Percentiles rank a stretch among this genome's conserved stretches.
These are phyloP conservation scores for Lactifluus pinguis DNA, from an alignment of 768 basidiomycete genomes.

Conservation along the genomic window DNA sequence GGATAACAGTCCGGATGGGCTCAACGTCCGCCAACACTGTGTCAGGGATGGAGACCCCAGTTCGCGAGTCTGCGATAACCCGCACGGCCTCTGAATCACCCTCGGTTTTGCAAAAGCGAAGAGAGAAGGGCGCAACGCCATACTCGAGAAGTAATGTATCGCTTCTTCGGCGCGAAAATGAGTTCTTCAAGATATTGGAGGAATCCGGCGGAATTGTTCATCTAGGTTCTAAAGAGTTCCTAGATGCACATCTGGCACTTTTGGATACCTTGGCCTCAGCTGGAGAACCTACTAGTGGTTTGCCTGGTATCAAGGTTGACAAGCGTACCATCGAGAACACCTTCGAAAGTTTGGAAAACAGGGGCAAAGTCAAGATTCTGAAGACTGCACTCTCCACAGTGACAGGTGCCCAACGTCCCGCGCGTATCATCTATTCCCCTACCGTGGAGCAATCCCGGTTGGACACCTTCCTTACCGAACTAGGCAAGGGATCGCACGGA, in stretches of 20 bases:
- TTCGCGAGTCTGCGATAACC: not conserved
- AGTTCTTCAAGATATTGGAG: slow-evolving; percentile 59
- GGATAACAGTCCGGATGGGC: not conserved
- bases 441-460: slow-evolving; percentile 44
- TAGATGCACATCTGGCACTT: slow-evolving; percentile 56
- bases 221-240: slow-evolving; percentile 58
- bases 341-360: slow-evolving; percentile 51
- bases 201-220: slow-evolving; percentile 59
- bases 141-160: slow-evolving; percentile 58
- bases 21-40: not conserved
- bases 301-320: slow-evolving; percentile 59
- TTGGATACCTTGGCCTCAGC: slow-evolving; percentile 46
- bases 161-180: slow-evolving; percentile 71
- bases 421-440: slow-evolving; percentile 59
- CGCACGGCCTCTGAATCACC: not conserved
- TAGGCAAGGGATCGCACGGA: slow-evolving; percentile 30
- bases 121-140: slow-evolving; percentile 1
- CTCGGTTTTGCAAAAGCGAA: slow-evolving; percentile 15
- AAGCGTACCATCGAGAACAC: slow-evolving; percentile 60
- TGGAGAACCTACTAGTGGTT: slow-evolving; percentile 64
- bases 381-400: slow-evolving; percentile 52
- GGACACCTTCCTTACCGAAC: slow-evolving; percentile 46
- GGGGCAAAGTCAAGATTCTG: slow-evolving; percentile 60
- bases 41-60: not conserved
- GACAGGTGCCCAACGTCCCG: slow-evolving; percentile 50